phyloP scores from a whole-genome alignment of 352 stramenopile genomes.

The Phytophthora lateralis region DNA sequence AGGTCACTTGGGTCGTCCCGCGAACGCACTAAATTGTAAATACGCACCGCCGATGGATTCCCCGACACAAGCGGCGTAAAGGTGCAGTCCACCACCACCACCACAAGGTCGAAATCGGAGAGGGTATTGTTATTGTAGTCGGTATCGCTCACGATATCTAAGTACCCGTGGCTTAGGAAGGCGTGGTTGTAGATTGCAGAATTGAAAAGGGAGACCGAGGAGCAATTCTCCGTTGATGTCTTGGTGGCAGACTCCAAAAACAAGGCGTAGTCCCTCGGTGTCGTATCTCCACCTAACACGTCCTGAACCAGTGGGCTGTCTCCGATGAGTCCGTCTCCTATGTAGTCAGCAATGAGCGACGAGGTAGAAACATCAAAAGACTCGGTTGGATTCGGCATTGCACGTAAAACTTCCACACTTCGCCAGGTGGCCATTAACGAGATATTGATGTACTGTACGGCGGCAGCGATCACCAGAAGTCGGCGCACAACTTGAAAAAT shows the following conservation, averaged over 20 bases:
- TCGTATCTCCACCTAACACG: conserved; percentile 27
- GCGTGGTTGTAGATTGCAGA: conserved; percentile 34
- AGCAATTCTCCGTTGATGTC: conserved; percentile 15
- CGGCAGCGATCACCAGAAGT: conserved; percentile 26
- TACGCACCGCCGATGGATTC: conserved; percentile 13
- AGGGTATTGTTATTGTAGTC: conserved; percentile 45
- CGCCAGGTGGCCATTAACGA: conserved; percentile 28
- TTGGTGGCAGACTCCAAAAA: conserved; percentile 16
- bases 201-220: conserved; percentile 7
- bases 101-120: conserved; percentile 38
- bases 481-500: conserved; percentile 30
- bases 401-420: conserved; percentile 27
- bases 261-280: conserved; percentile 26
- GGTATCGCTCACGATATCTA: conserved; percentile 31
- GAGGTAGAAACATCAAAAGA: conserved; percentile 7
- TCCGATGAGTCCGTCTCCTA: conserved; percentile 36
- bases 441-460: conserved; percentile 35
- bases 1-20: conserved; percentile 12
- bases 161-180: conserved; percentile 37
- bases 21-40: conserved; percentile 32
- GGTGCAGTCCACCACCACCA: conserved; percentile 46
- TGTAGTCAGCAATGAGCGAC: conserved; percentile 29
- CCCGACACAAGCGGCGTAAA: conserved; percentile 16
- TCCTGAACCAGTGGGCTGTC: conserved; percentile 20
- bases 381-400: conserved; percentile 21